A percentile compares a stretch with the other conserved stretches of the same genome.
Evolutionary conservation across 179 eudicot genomes (phyloP).

Genomic region (Spergularia azorica): DNA sequence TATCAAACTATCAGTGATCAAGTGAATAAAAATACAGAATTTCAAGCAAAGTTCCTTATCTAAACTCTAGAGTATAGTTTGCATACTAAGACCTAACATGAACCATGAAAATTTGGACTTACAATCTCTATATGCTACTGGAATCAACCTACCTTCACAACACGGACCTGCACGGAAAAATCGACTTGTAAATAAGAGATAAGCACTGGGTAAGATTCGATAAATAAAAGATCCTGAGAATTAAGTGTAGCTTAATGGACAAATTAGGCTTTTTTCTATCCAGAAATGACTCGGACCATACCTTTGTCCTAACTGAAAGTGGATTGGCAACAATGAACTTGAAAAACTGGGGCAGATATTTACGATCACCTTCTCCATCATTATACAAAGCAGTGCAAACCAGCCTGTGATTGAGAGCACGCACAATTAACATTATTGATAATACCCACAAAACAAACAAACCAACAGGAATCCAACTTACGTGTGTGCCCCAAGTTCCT

Average conservation of each 20-base stretch:
- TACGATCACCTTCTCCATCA: constrained; percentile 85
- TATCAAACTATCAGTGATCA: too few relatives aligned
- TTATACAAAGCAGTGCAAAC: constrained; percentile 89
- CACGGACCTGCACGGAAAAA: constrained; percentile 79
- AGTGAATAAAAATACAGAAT: not conserved
- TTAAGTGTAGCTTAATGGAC: not conserved
- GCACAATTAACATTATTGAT: not conserved
- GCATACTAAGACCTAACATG: constrained; percentile 10
- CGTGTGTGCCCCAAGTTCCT: constrained; percentile 99
- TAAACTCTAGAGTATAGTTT: not conserved
- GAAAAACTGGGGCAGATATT: constrained; percentile 97
- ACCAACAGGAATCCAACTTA: constrained; percentile 39
- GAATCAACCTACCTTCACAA: constrained; percentile 85
- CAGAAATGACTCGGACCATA: constrained; percentile 30
- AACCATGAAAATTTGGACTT: constrained; percentile 33
- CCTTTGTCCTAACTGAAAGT: constrained; percentile 98
- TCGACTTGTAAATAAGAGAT: constrained; percentile 20
- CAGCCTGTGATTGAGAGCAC: constrained; percentile 54
- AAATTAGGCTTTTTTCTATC: not conserved
- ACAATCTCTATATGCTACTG: constrained; percentile 34
- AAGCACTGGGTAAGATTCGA: not conserved
- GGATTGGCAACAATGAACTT: constrained; percentile 97
- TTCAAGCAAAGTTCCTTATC: not conserved
- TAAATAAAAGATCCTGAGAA: not conserved
- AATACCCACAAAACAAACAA: not conserved